A percentile compares a stretch with the other conserved stretches of the same genome.
These are phyloP conservation scores for Acanthamoeba triangularis DNA, from an alignment of 208 protist genomes.

Conservation along the genomic window DNA sequence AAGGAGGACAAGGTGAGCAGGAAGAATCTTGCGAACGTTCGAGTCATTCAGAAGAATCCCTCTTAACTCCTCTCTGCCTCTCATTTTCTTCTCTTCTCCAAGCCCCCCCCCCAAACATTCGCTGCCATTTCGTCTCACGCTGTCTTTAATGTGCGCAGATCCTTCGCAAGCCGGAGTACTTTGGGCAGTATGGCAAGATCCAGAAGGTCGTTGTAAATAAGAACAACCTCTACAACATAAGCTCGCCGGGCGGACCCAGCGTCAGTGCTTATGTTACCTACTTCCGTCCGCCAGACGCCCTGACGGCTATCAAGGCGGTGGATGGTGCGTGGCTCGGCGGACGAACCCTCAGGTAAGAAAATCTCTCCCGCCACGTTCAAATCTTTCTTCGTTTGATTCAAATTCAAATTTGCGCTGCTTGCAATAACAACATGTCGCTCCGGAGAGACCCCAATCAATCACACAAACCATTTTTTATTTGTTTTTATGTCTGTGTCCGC, in stretches of 20 bases:
- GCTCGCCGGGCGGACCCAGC: slow-evolving; percentile 83
- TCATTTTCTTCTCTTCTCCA: background rate
- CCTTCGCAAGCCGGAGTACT: slow-evolving; percentile 92
- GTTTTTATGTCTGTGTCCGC: no score
- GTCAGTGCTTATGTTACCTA: slow-evolving; percentile 93
- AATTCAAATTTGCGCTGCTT: no score
- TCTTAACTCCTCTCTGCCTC: background rate
- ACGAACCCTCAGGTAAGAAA: slow-evolving; percentile 82
- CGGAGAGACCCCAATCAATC: no score
- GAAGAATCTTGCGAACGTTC: slow-evolving; percentile 88
- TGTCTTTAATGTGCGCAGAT: slow-evolving; percentile 5
- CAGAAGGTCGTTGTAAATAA: slow-evolving; percentile 93
- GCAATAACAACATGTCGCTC: no score
- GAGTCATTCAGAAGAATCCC: slow-evolving; percentile 94
- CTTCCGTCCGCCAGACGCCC: slow-evolving; percentile 88
- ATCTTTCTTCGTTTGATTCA: no score
- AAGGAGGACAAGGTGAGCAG: slow-evolving; percentile 76
- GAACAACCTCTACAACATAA: slow-evolving; percentile 86
- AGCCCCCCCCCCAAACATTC: background rate
- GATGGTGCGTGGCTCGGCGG: slow-evolving; percentile 89
- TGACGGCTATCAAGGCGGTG: slow-evolving; percentile 87
- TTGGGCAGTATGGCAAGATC: slow-evolving; percentile 95
- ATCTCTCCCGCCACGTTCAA: no score
- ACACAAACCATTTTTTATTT: no score
- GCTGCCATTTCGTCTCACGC: background rate